Evolutionary conservation across 2,329 filamentous ascomycete genomes (phyloP), one percentile per base, ranked within the genome.

Genomic region (Cladosporium halotolerans): DNA sequence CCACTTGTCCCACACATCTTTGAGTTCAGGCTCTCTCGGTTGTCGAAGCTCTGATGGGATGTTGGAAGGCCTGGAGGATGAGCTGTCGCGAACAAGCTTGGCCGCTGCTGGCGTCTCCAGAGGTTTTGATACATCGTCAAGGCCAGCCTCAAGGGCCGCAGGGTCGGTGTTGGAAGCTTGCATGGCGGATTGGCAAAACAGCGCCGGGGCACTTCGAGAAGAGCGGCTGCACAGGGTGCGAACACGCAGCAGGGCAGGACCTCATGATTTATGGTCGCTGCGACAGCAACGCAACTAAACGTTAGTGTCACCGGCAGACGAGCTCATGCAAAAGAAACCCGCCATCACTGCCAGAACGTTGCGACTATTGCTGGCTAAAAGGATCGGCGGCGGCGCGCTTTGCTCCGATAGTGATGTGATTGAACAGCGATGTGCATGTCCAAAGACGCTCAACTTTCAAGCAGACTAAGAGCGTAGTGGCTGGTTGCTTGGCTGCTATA

Each of bases 1-100:
- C 48, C 48, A 51, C 31, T 43, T 44, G 32, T 51, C 44, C 31
- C 31, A 51, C 16, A 51, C 48, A 28, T 51, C 48, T 36, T 44
- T 51, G 2, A 51, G 40, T 3, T 51, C 48, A 2, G 48, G 40
- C 6, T 51, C 40, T 18, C 14, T 16, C 14, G 16, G 11, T 14
- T 18, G 10, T 42, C 11, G 5, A 3, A 9, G 13, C 14, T 10
- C 40, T 10, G 40, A 19, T 23, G 40, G 16, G 9, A n/a, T 16
- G 9, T 32, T 10, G n/a, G 45, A 48, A 8, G 28, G 28, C 6
- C 31, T 6, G n/a, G 36, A 38, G 4, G 45, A 48, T 45, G 39
- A 19, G 4, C 32, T 14, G 7, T 32, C n/a, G 28, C 45, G 28
- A 11, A 23, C 31, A 31, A 39, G 16, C 23, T 23, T 48, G 14